Conservation (phyloP, 768 basidiomycete species). For the Punctularia strigosozonata region DNA sequence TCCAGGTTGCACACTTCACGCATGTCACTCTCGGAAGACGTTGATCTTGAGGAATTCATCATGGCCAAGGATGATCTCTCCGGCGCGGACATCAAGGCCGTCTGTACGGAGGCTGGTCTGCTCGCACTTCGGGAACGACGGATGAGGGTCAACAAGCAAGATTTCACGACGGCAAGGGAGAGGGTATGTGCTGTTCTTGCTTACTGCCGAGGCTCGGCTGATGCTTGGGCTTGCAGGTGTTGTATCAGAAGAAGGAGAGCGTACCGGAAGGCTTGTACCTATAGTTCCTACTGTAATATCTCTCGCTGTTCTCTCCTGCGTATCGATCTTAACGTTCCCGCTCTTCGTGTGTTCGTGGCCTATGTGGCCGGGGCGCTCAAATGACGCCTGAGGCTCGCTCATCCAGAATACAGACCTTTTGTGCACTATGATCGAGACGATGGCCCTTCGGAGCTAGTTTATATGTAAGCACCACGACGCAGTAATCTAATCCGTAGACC, state of each 20-base stretch:
- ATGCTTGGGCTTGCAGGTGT: constrained; percentile 32
- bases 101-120: constrained; percentile 97
- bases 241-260: constrained; percentile 97
- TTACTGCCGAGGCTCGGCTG: constrained; percentile 1
- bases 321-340: no score
- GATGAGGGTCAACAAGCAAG: constrained; percentile 87
- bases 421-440: no score
- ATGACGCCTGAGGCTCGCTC: no score
- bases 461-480: no score
- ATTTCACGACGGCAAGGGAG: constrained; percentile 86
- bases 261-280: constrained; percentile 84
- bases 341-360: no score
- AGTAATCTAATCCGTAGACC: no score
- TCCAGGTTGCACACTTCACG: constrained; percentile 80
- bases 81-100: constrained; percentile 98
- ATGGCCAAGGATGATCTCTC: constrained; percentile 93
- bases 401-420: no score
- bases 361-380: no score
- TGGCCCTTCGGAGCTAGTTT: no score
- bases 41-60: constrained; percentile 92
- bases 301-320: no score
- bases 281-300: constrained; percentile 24
- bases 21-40: constrained; percentile 82
- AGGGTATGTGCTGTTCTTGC: constrained; percentile 43
- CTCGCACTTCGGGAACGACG: constrained; percentile 88